Evolutionary conservation across 768 basidiomycete genomes (phyloP), one percentile per base, ranked within the genome.

Genomic region (Podaxis sp.): DNA sequence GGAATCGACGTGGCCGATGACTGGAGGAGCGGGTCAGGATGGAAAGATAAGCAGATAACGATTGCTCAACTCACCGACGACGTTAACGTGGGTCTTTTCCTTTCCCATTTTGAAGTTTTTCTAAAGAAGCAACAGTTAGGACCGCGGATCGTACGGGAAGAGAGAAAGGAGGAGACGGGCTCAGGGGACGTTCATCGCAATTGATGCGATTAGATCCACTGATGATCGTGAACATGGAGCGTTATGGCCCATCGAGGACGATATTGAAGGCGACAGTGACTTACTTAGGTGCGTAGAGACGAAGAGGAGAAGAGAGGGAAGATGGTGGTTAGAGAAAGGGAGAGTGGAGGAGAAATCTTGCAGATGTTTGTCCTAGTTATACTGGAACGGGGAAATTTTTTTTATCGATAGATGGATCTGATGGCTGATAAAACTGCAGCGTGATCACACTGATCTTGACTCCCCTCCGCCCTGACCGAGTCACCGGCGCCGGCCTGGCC

Each of bases 1-100:
- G 78, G 96, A 98, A 85, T 98, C 95, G 93, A 96, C 94, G 85
- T 96, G 95, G 69, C 96, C 95, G 84, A 96, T 96, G 80, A 96
- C 95, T 92, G 74, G 69, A 76, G 69, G 53, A n/a, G 28, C 15
- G 12, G 66, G 70, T 75, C 60, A 73, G 66, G 73, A 74, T 64
- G 76, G 67, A 60, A 66, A 68, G 58, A 59, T 66, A 56, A 20
- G 38, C 61, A 67, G 24, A 69, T 53, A 68, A 72, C 63, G 65
- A 72, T 73, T 33, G 33, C 68, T 62, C 62, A 24, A 82, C 91
- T 66, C 61, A 93, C 92, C 95, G 80, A 96, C 95, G 81, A 96
- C 95, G 88, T 96, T 96, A 86, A 97, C 87, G 88, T 97, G 95
- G 72, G 71, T 80, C 84, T 95, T 95, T 69, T 95, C 94, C 84